Percentiles rank a stretch among this genome's conserved stretches.
Conservation (phyloP, 805 yeast genomes). For the Candida methanosorbosa region DNA sequence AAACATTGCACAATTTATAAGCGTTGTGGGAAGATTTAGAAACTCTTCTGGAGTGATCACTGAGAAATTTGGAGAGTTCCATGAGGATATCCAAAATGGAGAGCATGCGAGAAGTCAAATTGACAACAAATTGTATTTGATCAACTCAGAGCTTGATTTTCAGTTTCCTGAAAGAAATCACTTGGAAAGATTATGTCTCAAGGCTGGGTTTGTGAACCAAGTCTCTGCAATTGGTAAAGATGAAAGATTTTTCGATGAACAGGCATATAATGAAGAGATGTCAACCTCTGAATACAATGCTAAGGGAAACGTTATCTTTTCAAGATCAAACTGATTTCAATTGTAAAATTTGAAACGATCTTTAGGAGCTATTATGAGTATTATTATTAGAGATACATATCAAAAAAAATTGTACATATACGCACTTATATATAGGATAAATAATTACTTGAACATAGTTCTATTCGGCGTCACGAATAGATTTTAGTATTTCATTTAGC, state of each 20-base stretch:
- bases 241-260: conserved; percentile 11
- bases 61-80: conserved; percentile 2
- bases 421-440: no score
- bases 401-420: no score
- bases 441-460: no score
- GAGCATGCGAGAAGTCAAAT: background rate
- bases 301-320: no score
- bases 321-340: no score
- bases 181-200: conserved; percentile 19
- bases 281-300: background rate
- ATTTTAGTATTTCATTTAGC: no score
- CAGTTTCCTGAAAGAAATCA: conserved; percentile 21
- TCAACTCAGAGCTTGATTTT: conserved; percentile 16
- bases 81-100: conserved; percentile 5
- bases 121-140: conserved; percentile 7
- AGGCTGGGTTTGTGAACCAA: conserved; percentile 19
- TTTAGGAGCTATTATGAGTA: no score
- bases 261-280: conserved; percentile 1
- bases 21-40: conserved; percentile 20
- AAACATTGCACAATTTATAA: conserved; percentile 11
- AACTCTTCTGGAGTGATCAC: conserved; percentile 11
- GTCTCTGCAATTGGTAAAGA: conserved; percentile 10
- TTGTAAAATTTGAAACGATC: no score
- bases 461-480: no score
- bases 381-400: no score